Evolutionary conservation across 768 basidiomycete genomes (phyloP).

Genomic region (Tephrocybe rancida): DNA sequence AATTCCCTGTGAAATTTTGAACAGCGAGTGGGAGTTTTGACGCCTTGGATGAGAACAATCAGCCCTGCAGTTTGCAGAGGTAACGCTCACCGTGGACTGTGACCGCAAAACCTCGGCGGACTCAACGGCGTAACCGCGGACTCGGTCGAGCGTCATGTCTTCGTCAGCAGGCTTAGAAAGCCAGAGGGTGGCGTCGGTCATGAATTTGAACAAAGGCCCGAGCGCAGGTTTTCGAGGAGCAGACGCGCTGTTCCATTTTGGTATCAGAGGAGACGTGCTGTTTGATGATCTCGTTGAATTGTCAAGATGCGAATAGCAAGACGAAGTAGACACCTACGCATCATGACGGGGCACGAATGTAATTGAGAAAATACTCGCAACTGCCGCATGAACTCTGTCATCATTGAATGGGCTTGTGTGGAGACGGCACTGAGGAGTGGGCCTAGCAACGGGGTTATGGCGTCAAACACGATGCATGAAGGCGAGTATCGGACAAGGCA

Average conservation of each 20-base stretch:
- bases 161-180: constrained; percentile 36
- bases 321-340: constrained; percentile 34
- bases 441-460: constrained; percentile 63
- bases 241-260: constrained; percentile 19
- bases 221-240: constrained; percentile 64
- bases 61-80: not conserved
- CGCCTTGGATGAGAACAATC: constrained; percentile 25
- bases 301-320: not conserved
- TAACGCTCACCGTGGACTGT: constrained; percentile 35
- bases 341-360: constrained; percentile 52
- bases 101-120: constrained; percentile 46
- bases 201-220: constrained; percentile 73
- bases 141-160: constrained; percentile 16
- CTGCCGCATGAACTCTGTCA: constrained; percentile 72
- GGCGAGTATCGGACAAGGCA: constrained; percentile 11
- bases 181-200: constrained; percentile 80
- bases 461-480: constrained; percentile 65
- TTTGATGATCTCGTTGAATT: constrained; percentile 62
- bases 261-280: constrained; percentile 39
- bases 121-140: constrained; percentile 24
- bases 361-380: constrained; percentile 52
- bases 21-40: constrained; percentile 40
- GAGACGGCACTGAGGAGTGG: constrained; percentile 66
- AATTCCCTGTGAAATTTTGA: constrained; percentile 36
- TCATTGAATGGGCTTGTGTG: constrained; percentile 74